Evolutionary conservation across 495 filamentous ascomycete species (phyloP).

Genomic region (Penicillium daleae): DNA sequence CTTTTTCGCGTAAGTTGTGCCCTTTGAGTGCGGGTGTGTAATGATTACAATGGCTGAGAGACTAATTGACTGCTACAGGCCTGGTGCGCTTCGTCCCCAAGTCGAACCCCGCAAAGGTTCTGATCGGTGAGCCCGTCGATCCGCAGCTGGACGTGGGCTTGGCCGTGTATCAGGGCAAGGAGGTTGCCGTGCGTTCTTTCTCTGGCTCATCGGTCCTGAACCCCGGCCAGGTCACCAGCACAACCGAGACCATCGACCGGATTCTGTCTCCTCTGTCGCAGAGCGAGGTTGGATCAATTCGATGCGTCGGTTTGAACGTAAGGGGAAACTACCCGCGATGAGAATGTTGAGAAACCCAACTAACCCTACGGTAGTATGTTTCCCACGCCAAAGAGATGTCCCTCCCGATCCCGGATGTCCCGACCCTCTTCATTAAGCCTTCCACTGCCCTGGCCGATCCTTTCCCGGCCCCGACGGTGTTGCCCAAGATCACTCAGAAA

Average conservation of each 20-base stretch:
- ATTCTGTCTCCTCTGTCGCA: slow-evolving; percentile 60
- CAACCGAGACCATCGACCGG: slow-evolving; percentile 52
- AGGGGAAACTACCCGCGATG: slow-evolving; percentile 8
- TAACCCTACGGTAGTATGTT: slow-evolving; percentile 56
- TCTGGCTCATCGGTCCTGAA: slow-evolving; percentile 58
- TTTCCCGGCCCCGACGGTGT: slow-evolving; percentile 65
- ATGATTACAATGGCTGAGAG: background rate
- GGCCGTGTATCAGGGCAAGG: slow-evolving; percentile 56
- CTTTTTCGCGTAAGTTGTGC: slow-evolving; percentile 44
- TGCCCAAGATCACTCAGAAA: slow-evolving; percentile 61
- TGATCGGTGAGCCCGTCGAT: slow-evolving; percentile 62
- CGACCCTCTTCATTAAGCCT: slow-evolving; percentile 83
- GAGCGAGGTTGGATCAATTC: slow-evolving; percentile 51
- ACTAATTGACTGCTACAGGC: slow-evolving; percentile 37
- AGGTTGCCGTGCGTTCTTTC: slow-evolving; percentile 58
- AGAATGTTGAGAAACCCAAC: background rate
- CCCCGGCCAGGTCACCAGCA: slow-evolving; percentile 51
- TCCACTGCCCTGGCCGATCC: slow-evolving; percentile 70
- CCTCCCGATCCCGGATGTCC: slow-evolving; percentile 71
- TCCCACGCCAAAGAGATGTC: slow-evolving; percentile 76
- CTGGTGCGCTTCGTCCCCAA: slow-evolving; percentile 64
- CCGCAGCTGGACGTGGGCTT: slow-evolving; percentile 56
- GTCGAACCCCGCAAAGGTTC: slow-evolving; percentile 49
- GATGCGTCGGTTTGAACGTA: slow-evolving; percentile 79
- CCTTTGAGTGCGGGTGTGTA: background rate